phyloP scores from a whole-genome alignment of 179 eudicot species.

The Monotropa hypopitys region DNA sequence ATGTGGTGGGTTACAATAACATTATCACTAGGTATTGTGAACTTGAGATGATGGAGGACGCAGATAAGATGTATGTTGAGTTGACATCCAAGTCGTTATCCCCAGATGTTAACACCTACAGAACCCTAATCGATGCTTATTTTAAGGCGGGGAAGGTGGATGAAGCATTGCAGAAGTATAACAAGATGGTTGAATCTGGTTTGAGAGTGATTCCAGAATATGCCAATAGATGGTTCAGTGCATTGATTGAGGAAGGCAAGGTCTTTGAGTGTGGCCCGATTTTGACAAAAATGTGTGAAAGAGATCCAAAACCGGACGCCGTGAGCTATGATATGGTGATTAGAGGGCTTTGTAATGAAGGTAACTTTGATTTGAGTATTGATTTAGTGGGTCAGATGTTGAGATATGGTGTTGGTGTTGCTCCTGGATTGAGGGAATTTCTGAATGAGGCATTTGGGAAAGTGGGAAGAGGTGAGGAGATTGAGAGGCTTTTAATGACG shows the following conservation, averaged over 20 bases:
- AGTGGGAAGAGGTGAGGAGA: conserved; percentile 43
- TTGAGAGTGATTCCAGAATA: conserved; percentile 64
- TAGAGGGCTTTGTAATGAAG: conserved; percentile 46
- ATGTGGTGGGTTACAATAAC: conserved; percentile 75
- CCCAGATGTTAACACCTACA: conserved; percentile 71
- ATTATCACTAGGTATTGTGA: conserved; percentile 58
- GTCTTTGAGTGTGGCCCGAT: conserved; percentile 38
- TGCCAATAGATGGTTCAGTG: conserved; percentile 64
- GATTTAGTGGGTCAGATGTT: conserved; percentile 39
- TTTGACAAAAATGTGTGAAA: conserved; percentile 59
- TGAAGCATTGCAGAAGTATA: conserved; percentile 50
- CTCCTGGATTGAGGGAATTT: conserved; percentile 35
- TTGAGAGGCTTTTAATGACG: conserved; percentile 28
- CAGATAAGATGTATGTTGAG: conserved; percentile 57
- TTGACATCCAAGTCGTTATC: conserved; percentile 54
- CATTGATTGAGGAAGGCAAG: conserved; percentile 49
- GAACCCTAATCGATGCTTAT: conserved; percentile 64
- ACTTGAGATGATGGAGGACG: conserved; percentile 63
- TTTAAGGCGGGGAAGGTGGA: conserved; percentile 54
- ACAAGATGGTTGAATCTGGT: conserved; percentile 59
- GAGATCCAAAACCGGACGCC: conserved; percentile 68
- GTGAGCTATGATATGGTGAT: conserved; percentile 65
- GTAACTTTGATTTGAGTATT: conserved; percentile 24
- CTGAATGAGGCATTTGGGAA: conserved; percentile 41
- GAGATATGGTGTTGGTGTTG: conserved; percentile 42